These are phyloP conservation scores for Penicillium olsonii DNA, from an alignment of 2,329 filamentous ascomycete species.

Conservation along the genomic window DNA sequence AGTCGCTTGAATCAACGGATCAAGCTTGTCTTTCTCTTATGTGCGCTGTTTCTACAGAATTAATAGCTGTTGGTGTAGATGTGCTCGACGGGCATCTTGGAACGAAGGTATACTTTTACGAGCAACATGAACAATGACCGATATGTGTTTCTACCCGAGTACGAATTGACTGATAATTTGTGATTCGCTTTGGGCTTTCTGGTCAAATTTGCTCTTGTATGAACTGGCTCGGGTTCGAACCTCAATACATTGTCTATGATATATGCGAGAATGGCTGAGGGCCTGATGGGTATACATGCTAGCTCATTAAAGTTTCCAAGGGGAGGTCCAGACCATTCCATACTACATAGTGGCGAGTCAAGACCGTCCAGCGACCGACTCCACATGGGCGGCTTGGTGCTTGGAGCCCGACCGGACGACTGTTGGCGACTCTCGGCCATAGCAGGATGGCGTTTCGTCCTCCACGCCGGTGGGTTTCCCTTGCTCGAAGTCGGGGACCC, in stretches of 20 bases:
- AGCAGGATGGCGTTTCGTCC: background rate
- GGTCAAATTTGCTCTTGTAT: background rate
- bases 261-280: no score
- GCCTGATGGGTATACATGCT: no score
- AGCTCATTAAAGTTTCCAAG: no score
- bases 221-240: background rate
- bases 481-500: slow-evolving; percentile 15
- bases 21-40: background rate
- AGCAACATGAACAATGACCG: background rate
- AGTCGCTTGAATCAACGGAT: slow-evolving; percentile 1
- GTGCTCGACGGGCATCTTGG: background rate
- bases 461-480: slow-evolving; percentile 5
- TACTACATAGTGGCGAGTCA: slow-evolving; percentile 4
- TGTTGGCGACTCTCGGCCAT: background rate
- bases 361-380: slow-evolving; percentile 15
- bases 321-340: no score
- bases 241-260: no score
- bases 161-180: no score
- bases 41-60: background rate
- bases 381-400: slow-evolving; percentile 10
- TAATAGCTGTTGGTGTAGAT: background rate
- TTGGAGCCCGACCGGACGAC: slow-evolving; percentile 5
- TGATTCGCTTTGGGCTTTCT: no score
- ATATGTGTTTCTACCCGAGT: background rate
- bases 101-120: background rate